A percentile compares a stretch with the other conserved stretches of the same genome.
These are phyloP conservation scores for Clathrospora elynae DNA, from an alignment of 2,329 filamentous ascomycete genomes.

Conservation along the genomic window DNA sequence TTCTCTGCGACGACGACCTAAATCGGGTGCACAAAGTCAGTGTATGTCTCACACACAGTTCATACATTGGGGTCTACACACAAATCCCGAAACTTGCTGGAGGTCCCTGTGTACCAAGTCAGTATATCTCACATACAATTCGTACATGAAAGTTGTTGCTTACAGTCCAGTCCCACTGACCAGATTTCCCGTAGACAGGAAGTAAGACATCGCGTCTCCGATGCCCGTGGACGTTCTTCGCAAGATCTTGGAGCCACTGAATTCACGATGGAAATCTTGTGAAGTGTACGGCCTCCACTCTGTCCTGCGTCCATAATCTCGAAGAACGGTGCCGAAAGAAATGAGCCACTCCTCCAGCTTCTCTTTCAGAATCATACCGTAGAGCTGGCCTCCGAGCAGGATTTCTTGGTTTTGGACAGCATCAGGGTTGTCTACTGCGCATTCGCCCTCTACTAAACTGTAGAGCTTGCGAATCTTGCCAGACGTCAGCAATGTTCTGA, in stretches of 20 bases:
- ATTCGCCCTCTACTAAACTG: conserved; percentile 88
- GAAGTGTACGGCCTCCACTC: conserved; percentile 69
- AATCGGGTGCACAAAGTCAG: no score
- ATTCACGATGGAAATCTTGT: conserved; percentile 75
- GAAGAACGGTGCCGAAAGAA: conserved; percentile 60
- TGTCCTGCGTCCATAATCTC: conserved; percentile 61
- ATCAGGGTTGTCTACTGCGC: conserved; percentile 92
- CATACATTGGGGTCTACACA: no score
- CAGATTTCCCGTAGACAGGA: conserved; percentile 93
- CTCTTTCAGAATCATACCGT: conserved; percentile 95
- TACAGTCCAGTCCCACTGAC: conserved; percentile 86
- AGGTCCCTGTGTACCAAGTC: no score
- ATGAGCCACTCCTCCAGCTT: conserved; percentile 86
- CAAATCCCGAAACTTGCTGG: conserved; percentile 93
- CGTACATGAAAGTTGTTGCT: no score
- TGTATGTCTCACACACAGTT: no score
- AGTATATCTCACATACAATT: no score
- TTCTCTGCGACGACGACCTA: no score
- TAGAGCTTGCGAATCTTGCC: conserved; percentile 96
- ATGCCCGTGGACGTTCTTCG: conserved; percentile 85
- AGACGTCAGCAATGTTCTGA: no score
- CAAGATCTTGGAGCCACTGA: conserved; percentile 77
- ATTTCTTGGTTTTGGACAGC: conserved; percentile 96
- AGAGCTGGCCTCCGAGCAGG: conserved; percentile 88
- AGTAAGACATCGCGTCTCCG: conserved; percentile 87